Conservation (phyloP, 345 rosid genomes). For the Citrus hindsii region DNA sequence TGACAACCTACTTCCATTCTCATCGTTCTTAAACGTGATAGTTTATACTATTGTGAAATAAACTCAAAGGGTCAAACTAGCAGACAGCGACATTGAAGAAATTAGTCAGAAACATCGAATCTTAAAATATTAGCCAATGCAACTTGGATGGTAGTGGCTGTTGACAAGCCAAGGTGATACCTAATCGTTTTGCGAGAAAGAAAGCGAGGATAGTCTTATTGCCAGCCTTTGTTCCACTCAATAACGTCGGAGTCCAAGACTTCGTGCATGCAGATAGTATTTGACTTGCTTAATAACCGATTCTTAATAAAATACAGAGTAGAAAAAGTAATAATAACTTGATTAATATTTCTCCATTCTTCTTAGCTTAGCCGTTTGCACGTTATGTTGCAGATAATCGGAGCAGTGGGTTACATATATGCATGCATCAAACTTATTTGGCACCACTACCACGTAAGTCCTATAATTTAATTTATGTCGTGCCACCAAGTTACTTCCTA, state of each 20-base stretch:
- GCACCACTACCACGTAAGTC: background rate
- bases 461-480: constrained; percentile 12
- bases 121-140: background rate
- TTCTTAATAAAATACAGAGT: no score
- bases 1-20: no score
- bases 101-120: background rate
- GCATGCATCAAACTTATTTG: background rate
- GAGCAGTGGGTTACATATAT: background rate
- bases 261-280: no score
- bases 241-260: no score
- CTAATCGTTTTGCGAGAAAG: background rate
- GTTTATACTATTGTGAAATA: background rate
- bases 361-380: background rate
- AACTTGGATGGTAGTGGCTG: background rate
- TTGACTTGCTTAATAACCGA: no score
- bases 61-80: background rate
- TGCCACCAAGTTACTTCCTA: constrained; percentile 31
- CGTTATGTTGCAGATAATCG: background rate
- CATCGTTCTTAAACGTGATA: background rate
- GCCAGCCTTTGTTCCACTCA: no score
- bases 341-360: background rate
- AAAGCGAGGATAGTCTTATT: no score
- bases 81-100: background rate
- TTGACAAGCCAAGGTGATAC: background rate
- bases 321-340: background rate